Evolutionary conservation across 2,329 filamentous ascomycete genomes (phyloP), one percentile per base, ranked within the genome.

Genomic region (Arthrobotrys pseudoclavata): DNA sequence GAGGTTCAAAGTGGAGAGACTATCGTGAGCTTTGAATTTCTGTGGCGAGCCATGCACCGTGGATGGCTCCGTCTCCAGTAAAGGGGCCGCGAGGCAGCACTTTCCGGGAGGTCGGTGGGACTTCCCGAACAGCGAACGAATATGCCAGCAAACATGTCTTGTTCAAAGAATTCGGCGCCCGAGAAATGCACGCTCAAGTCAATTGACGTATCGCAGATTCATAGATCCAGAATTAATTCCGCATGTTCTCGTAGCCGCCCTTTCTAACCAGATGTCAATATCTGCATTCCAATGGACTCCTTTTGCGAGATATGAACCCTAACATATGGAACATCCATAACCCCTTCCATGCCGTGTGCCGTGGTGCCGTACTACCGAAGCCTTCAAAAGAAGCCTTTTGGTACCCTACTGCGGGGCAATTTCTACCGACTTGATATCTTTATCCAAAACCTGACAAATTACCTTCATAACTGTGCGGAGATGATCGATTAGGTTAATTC

Each of bases 61-160:
- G 61, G 74, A 63, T 67, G 31, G 45, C 61, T 70, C 42, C 4
- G 67, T 48, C 52, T 57, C 67, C 74, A 71, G 42, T 77, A 71
- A 62, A 71, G 22, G 37, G 52, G 53, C 24, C 10, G 13, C 12
- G 60, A 77, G 74, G 66, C 55, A 68, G 29, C 47, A 29, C 6
- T 18, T n/a, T 34, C 12, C 26, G 18, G 52, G 26, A 69, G 57
- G 22, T 18, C 0, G 55, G 31, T 69, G 52, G 20, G 50, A 3
- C n/a, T 40, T 52, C 62, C 52, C 40, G 50, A 67, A 76, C 31
- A 26, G 40, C 64, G 70, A 69, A 69, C 48, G 40, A 31, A 34
- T 34, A 18, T 40, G 18, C 24, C 47, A 24, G 29, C 20, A 20
- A 20, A n/a, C 6, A 1, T 29, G 37, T 31, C 24, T 13, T 24